Conservation (phyloP, 2,329 filamentous ascomycete species). For the Stemphylium vesicarium region DNA sequence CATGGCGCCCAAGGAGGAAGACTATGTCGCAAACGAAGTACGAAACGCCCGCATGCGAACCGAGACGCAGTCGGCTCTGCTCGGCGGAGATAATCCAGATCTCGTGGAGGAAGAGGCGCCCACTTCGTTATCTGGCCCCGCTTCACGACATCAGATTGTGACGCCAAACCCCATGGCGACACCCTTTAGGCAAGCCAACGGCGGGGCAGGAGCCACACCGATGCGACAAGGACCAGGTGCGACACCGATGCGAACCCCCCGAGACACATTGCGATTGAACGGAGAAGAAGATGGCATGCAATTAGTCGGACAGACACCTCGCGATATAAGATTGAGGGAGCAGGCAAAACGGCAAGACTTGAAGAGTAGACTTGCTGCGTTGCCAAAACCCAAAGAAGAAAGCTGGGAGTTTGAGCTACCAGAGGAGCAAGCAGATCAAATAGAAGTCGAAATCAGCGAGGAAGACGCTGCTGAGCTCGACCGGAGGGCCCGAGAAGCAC, state of each 20-base stretch:
- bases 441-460: conserved; percentile 60
- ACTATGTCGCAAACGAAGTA: conserved; percentile 95
- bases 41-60: conserved; percentile 90
- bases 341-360: conserved; percentile 72
- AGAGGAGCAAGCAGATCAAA: conserved; percentile 73
- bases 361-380: conserved; percentile 73
- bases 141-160: conserved; percentile 79
- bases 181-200: conserved; percentile 70
- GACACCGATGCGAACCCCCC: conserved; percentile 85
- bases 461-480: conserved; percentile 79
- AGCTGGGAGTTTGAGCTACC: conserved; percentile 95
- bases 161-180: conserved; percentile 97
- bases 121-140: conserved; percentile 86
- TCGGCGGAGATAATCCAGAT: conserved; percentile 93
- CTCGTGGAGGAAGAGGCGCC: conserved; percentile 81
- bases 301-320: conserved; percentile 74
- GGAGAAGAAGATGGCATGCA: conserved; percentile 68
- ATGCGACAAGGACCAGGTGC: conserved; percentile 68
- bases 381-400: conserved; percentile 90
- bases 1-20: conserved; percentile 87
- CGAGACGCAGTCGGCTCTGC: conserved; percentile 88
- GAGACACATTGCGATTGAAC: conserved; percentile 87
- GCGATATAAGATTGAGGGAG: conserved; percentile 75
- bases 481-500: conserved; percentile 66
- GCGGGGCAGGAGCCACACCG: conserved; percentile 71